Evolutionary conservation across 2,329 filamentous ascomycete genomes (phyloP).

Genomic region (Ambrosiella cleistominuta): DNA sequence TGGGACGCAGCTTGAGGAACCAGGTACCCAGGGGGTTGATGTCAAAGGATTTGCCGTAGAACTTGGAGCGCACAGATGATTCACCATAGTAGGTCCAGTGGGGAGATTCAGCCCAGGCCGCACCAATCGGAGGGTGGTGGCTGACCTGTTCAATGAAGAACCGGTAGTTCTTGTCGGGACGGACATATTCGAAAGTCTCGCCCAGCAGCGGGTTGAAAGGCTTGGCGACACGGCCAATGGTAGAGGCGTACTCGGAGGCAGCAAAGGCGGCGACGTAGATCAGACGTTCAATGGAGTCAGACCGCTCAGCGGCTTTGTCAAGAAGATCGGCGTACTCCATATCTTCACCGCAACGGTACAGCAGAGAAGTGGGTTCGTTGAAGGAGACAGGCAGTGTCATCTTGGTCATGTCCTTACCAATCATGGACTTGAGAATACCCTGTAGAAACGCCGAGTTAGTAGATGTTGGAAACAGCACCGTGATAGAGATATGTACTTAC

Average conservation of each 20-base stretch:
- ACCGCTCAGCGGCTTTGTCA: conserved; percentile 68
- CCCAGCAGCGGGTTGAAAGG: conserved; percentile 94
- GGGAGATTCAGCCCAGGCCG: conserved; percentile 78
- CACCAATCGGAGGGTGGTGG: conserved; percentile 88
- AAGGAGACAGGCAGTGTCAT: conserved; percentile 98
- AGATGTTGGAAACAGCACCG: background rate
- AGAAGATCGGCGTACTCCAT: conserved; percentile 95
- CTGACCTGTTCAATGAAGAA: conserved; percentile 98
- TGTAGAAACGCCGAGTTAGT: conserved; percentile 21
- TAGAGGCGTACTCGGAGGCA: conserved; percentile 90
- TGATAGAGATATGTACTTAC: conserved; percentile 35
- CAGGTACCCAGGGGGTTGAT: conserved; percentile 92
- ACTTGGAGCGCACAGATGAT: conserved; percentile 87
- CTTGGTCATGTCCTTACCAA: conserved; percentile 99
- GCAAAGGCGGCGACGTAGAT: conserved; percentile 93
- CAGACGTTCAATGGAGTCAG: conserved; percentile 77
- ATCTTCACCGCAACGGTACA: conserved; percentile 90
- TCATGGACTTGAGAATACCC: conserved; percentile 98
- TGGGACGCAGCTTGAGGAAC: conserved; percentile 75
- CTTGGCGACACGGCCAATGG: conserved; percentile 90
- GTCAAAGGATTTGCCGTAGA: conserved; percentile 94
- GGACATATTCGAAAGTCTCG: conserved; percentile 90
- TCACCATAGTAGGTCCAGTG: conserved; percentile 98
- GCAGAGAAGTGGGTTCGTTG: conserved; percentile 89
- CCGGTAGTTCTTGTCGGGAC: conserved; percentile 91